Base-by-base conservation (phyloP, 306 rosid species). In the Carpinus fangiana region DNA sequence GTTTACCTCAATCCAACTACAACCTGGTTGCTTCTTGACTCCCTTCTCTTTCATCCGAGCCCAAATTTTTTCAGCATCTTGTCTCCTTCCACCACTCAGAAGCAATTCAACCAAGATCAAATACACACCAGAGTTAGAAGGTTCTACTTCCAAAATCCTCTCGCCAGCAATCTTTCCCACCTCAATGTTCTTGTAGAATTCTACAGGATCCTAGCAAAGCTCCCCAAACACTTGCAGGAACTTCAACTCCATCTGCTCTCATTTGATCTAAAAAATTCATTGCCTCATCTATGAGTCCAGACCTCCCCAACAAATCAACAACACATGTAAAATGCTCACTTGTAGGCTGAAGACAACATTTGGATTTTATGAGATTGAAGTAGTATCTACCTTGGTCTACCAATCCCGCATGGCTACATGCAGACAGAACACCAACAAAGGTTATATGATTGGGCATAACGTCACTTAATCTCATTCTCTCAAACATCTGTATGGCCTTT, bases 171-270 rank as follows among this genome's bases (percentile, higher is more conserved):
- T 70, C 84, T 73, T 72, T 23, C 86, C 87, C 10, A 78, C 71
- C 74, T 84, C 83, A 60, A 72, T 79, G 26, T 86, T 89, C 55
- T 80, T 84, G 61, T 89, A 88, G 73, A 84, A 84, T 84, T 82
- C 92, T 78, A 76, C 90, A 84, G 16, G 90, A 88, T 28, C 92
- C 87, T 18, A 89, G 84, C 59, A 89, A 67, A n/a, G 92, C 92
- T 18, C 92, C 92, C 90, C 89, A 86, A 26, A 84, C 86, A 41
- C 92, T 89, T 12, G 85, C 76, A 54, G 84, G 86, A 78, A 84
- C 80, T 81, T 84, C 86, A 26, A 68, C 77, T 61, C 88, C 88
- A 47, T 86, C 80, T 8, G 38, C 83, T 77, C 53, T 78, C 82
- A 89, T 84, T 61, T 82, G 79, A 67, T 59, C 79, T 65, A 86